Evolutionary conservation across 108 stramenopile genomes (phyloP), one percentile per base, ranked within the genome.

Genomic region (Fistulifera solaris): DNA sequence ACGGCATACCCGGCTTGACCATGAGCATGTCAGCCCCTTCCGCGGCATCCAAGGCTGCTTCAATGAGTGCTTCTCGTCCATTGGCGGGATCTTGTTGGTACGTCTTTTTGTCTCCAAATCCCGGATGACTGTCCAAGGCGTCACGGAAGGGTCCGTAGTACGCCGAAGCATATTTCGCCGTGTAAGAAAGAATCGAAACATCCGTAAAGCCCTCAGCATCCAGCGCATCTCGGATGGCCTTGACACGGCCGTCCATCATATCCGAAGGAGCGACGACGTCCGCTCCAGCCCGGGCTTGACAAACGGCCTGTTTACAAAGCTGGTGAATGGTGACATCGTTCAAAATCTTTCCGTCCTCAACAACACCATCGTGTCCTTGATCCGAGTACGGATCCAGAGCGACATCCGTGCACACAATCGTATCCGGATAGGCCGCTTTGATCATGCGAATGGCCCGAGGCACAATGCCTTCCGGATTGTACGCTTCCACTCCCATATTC

Each of bases 91-190:
- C 96, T 67, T 97, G 97, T 74, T 99, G 98, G 77, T 99, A 99
- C 15, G 97, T 98, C 81, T 96, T 97, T 73, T 98, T 98, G 66
- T 99, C 96, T 3, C 93, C 86, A 61, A 90, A 87, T 24, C 88
- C 93, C 40, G 93, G 89, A 51, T 89, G 93, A 41, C 89, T 93
- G 60, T 97, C 96, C 50, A 99, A 76, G 22, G 98, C 98, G 58
- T 96, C 97, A 48, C 98, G 91, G 82, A 99, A 99, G n/a, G 98
- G 98, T 15, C 97, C 96, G 55, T 99, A 99, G 77, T 93, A 98
- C 5, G 97, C 96, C 26, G 90, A 93, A 15, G 98, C 98, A 57
- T 97, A 98, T 63, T 99, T 99, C 62, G 96, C 96, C 27, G 98
- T 96, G 83, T 99, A 99, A n/a, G 96, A 77, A 54, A 99, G 71